Evolutionary conservation across 1,139 yeast genomes (phyloP), one percentile per base, ranked within the genome.

Genomic region (Groenewaldozyma auringiensis): DNA sequence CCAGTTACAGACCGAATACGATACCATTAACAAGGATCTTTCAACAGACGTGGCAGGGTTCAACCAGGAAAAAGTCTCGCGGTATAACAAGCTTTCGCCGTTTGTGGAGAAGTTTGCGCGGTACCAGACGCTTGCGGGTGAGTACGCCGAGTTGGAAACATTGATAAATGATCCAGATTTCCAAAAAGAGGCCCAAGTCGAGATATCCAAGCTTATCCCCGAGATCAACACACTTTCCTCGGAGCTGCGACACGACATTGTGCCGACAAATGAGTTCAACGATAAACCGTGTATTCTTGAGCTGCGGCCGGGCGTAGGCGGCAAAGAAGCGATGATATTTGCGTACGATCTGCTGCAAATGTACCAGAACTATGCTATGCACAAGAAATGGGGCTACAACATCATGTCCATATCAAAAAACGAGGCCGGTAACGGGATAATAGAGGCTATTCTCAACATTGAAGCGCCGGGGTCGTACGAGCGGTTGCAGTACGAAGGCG

Each of bases 221-320:
- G 41, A 46, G 14, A 40, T 58, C 2, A 53, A 48, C 33, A 58
- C 60, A 11, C 56, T 78, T 11, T 53, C 61, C 3, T 62, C 65
- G 1, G 67, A 70, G 36, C 68, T 92, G 17, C 78, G 81, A 51
- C 57, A 70, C 1, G 72, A 75, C 46, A 67, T 92, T 11, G 68
- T 88, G 31, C 96, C 97, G 1, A 78, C 85, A 2, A 81, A 84
- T 52, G 80, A 81, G 42, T 85, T 84, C 61, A 75, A 83, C 2
- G 94, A 85, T 46, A 79, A 77, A 49, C 80, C 94, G 1, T 83
- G 95, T 43, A 71, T 92, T 13, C 57, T 92, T 17, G 99, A 92
- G 63, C 65, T 92, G 22, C 72, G 97, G 47, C 96, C 98, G 0
- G 98, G 99, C 1, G 89, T 92, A 1, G 98, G 99, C 13, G 99